Evolutionary conservation across 2,329 filamentous ascomycete genomes (phyloP).

Genomic region (Madurella mycetomatis): DNA sequence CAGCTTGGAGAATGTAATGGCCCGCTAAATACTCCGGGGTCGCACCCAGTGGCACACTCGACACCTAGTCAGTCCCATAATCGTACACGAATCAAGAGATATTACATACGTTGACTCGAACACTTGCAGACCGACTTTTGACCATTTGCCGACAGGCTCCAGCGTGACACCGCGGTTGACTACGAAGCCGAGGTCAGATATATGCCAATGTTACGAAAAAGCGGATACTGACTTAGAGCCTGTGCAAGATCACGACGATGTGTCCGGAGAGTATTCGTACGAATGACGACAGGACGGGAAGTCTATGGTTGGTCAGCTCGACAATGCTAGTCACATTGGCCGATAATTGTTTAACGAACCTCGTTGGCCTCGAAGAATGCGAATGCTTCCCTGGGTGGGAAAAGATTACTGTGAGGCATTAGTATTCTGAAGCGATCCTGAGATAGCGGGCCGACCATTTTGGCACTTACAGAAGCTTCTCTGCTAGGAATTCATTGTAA

Average conservation of each 20-base stretch:
- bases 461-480: conserved; percentile 67
- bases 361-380: conserved; percentile 99
- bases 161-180: conserved; percentile 92
- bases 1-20: conserved; percentile 96
- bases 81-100: conserved; percentile 36
- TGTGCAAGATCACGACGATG: conserved; percentile 79
- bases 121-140: conserved; percentile 92
- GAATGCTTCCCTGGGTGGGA: conserved; percentile 88
- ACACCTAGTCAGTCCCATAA: neutral
- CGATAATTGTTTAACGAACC: conserved; percentile 33
- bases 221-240: conserved; percentile 54
- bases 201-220: neutral
- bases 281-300: conserved; percentile 86
- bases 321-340: neutral
- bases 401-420: conserved; percentile 55
- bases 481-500: conserved; percentile 89
- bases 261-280: conserved; percentile 88
- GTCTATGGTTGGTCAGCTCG: conserved; percentile 10
- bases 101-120: conserved; percentile 68
- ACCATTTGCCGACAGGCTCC: conserved; percentile 97
- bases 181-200: neutral
- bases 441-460: neutral
- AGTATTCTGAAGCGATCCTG: neutral
- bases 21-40: conserved; percentile 96
- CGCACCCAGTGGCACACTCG: conserved; percentile 69